Evolutionary conservation across 176 grass and related monocot genomes (phyloP).

Genomic region (Phoenix roebelenii): DNA sequence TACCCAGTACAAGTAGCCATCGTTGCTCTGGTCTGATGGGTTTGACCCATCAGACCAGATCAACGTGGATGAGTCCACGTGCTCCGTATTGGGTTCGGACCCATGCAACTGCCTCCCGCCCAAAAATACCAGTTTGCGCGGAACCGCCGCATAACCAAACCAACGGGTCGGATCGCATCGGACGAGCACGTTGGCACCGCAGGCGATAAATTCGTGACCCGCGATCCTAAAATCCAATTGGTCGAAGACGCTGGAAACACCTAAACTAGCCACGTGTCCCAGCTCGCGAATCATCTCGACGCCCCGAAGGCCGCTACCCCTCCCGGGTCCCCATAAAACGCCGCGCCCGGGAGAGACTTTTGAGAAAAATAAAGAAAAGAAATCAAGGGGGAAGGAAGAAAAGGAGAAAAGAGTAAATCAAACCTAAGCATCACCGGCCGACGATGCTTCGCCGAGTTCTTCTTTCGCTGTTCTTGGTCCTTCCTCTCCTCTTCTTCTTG

Average conservation of each 20-base stretch:
- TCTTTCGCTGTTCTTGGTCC: constrained; percentile 23
- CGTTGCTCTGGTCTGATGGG: no score
- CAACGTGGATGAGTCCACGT: no score
- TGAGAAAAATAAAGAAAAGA: not conserved
- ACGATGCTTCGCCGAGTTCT: not conserved
- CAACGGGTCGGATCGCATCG: no score
- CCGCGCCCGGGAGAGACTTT: not conserved
- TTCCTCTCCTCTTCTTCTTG: constrained; percentile 34
- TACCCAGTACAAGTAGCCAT: no score
- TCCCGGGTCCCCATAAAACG: constrained; percentile 1
- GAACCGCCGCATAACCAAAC: no score
- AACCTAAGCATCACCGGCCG: constrained; percentile 6
- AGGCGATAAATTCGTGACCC: not conserved
- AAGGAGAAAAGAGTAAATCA: constrained; percentile 12
- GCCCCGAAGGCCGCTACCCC: not conserved
- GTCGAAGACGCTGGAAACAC: constrained; percentile 39
- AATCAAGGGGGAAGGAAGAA: not conserved
- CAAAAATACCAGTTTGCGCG: no score
- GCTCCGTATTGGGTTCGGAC: no score
- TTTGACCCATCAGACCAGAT: no score
- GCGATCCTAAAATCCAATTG: constrained; percentile 39
- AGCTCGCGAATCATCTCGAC: constrained; percentile 43
- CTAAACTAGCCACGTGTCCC: constrained; percentile 30
- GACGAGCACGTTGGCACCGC: no score
- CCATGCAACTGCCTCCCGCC: no score